Evolutionary conservation across 2,329 filamentous ascomycete genomes (phyloP).

Genomic region (Exophiala sideris): DNA sequence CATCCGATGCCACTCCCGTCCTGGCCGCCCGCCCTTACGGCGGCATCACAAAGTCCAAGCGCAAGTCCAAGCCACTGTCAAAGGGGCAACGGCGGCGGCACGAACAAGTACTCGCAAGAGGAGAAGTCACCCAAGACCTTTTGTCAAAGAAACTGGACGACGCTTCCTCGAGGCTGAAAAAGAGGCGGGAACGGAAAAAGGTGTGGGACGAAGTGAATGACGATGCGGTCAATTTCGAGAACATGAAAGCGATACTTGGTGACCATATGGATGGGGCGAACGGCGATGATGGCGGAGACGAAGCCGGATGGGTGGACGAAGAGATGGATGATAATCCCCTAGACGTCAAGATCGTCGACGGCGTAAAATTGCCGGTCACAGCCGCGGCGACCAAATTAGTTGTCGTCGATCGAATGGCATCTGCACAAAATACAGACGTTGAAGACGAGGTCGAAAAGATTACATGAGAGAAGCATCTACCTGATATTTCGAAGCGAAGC

Average conservation of each 20-base stretch:
- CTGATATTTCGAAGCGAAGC: not conserved
- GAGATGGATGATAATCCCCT: conserved; percentile 22
- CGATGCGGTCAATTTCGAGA: conserved; percentile 30
- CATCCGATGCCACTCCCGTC: conserved; percentile 35
- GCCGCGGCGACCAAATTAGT: conserved; percentile 28
- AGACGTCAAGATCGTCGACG: conserved; percentile 21
- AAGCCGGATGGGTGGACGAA: conserved; percentile 28
- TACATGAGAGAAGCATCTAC: conserved; percentile 34
- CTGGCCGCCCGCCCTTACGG: conserved; percentile 44
- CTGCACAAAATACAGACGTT: conserved; percentile 17
- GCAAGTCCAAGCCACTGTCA: conserved; percentile 48
- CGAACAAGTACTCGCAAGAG: conserved; percentile 54
- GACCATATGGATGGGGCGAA: conserved; percentile 51
- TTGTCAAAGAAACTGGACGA: conserved; percentile 55
- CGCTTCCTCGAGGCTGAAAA: conserved; percentile 48
- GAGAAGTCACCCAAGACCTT: conserved; percentile 53
- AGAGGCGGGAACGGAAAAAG: conserved; percentile 45
- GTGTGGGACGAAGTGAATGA: conserved; percentile 44
- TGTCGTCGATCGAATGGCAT: conserved; percentile 31
- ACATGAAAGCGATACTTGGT: conserved; percentile 31
- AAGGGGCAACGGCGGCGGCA: conserved; percentile 54
- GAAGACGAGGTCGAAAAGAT: conserved; percentile 42
- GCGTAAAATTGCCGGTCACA: conserved; percentile 13
- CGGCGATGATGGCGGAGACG: conserved; percentile 48
- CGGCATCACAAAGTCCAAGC: conserved; percentile 53